Conservation (phyloP, 2,329 filamentous ascomycete species). For the Talaromyces atroroseus region DNA sequence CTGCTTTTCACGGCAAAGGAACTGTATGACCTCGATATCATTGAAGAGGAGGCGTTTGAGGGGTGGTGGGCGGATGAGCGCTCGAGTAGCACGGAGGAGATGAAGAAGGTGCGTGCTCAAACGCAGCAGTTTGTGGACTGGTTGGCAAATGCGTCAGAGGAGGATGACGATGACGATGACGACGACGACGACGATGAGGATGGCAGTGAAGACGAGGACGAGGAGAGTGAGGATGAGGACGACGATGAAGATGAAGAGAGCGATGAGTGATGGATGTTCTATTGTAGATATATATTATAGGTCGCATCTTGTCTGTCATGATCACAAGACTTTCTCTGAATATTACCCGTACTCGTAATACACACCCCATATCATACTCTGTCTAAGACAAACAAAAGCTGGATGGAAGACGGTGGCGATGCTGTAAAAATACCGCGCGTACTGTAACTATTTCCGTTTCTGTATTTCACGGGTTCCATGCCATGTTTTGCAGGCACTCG, state of each 20-base stretch:
- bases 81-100: slow-evolving; percentile 60
- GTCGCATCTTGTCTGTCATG: not conserved
- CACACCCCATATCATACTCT: too few species aligned
- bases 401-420: too few species aligned
- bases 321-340: too few species aligned
- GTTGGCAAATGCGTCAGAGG: slow-evolving; percentile 69
- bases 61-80: slow-evolving; percentile 80
- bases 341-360: too few species aligned
- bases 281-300: not conserved
- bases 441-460: too few species aligned
- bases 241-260: not conserved
- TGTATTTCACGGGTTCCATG: not conserved
- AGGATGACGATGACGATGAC: slow-evolving; percentile 63
- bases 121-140: slow-evolving; percentile 77
- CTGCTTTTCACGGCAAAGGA: slow-evolving; percentile 76
- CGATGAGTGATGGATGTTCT: not conserved
- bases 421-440: too few species aligned
- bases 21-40: slow-evolving; percentile 74
- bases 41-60: slow-evolving; percentile 84
- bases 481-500: not conserved
- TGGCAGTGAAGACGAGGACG: slow-evolving; percentile 11
- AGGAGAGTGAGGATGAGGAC: not conserved
- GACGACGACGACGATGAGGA: slow-evolving; percentile 51
- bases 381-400: too few species aligned
- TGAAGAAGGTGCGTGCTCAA: slow-evolving; percentile 66